These are phyloP conservation scores for Leccinum fuscescens DNA, from an alignment of 1,284 basidiomycete genomes.

Conservation along the genomic window DNA sequence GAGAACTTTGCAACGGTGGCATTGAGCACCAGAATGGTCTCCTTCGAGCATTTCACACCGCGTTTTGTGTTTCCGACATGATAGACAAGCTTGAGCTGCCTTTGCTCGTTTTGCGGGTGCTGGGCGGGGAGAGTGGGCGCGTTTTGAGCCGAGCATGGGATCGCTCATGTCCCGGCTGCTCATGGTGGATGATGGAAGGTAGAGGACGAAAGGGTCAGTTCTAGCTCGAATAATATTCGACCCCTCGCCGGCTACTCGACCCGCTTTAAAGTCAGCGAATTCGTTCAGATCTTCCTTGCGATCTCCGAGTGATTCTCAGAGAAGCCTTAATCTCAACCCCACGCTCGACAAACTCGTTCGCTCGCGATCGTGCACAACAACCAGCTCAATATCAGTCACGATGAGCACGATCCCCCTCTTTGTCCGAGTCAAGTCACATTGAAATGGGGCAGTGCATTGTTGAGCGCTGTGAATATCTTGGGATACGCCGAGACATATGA, in stretches of 20 bases:
- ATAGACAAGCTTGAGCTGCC: slow-evolving; percentile 39
- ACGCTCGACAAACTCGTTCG: neutral
- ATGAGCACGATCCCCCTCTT: neutral
- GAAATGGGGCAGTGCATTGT: neutral
- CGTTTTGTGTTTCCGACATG: slow-evolving; percentile 45
- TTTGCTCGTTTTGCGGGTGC: slow-evolving; percentile 37
- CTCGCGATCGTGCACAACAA: neutral
- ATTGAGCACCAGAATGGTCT: slow-evolving; percentile 33
- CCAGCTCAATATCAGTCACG: neutral
- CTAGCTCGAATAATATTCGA: slow-evolving; percentile 8
- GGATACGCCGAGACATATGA: slow-evolving; percentile 11
- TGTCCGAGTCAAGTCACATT: neutral
- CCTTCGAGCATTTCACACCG: slow-evolving; percentile 43
- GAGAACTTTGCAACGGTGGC: slow-evolving; percentile 44
- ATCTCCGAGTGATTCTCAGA: neutral
- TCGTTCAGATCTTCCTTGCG: neutral
- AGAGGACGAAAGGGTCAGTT: slow-evolving; percentile 6
- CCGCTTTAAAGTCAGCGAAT: slow-evolving; percentile 33
- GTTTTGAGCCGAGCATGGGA: slow-evolving; percentile 30
- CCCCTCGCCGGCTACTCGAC: slow-evolving; percentile 16
- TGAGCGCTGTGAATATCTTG: slow-evolving; percentile 3
- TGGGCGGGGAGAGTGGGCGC: slow-evolving; percentile 30
- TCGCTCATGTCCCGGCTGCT: slow-evolving; percentile 16
- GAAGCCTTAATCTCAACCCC: slow-evolving; percentile 11
- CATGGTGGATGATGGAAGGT: slow-evolving; percentile 19